Conservation (phyloP, 441 rosid species). For the Rhodomyrtus psidioides region DNA sequence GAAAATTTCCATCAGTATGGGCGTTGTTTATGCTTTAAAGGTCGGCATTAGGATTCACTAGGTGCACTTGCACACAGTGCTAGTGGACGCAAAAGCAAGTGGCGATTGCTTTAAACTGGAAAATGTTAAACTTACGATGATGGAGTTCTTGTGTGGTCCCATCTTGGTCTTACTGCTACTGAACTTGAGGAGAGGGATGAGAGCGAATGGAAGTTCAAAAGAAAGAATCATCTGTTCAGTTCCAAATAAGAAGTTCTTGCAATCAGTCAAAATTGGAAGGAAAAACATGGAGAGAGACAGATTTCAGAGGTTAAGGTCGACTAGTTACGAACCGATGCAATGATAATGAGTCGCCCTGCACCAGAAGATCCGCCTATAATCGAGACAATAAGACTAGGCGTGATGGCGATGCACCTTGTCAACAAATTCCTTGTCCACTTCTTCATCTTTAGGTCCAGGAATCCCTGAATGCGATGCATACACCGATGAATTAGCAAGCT, state of each 20-base stretch:
- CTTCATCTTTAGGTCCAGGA: conserved; percentile 54
- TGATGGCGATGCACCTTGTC: conserved; percentile 57
- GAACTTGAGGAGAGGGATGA: conserved; percentile 72
- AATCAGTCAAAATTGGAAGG: neutral
- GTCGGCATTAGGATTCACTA: neutral
- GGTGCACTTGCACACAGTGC: neutral
- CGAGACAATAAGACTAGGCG: conserved; percentile 48
- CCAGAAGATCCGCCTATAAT: conserved; percentile 55
- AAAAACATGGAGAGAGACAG: neutral
- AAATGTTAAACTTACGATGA: conserved; percentile 22
- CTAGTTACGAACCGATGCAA: conserved; percentile 35
- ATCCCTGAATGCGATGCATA: conserved; percentile 30
- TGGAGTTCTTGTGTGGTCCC: conserved; percentile 72
- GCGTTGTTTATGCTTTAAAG: neutral
- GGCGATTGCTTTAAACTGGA: neutral
- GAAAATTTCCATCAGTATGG: neutral
- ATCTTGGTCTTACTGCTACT: conserved; percentile 60
- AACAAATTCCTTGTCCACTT: conserved; percentile 52
- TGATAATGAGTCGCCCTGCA: conserved; percentile 49
- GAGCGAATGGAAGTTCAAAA: conserved; percentile 66
- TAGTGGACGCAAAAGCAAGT: neutral
- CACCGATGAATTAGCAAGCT: neutral
- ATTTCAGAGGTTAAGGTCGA: neutral
- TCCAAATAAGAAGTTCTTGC: neutral
- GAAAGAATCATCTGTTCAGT: conserved; percentile 57